These are phyloP conservation scores for Spiraea crenata DNA, from an alignment of 331 rosid genomes.

Conservation along the genomic window DNA sequence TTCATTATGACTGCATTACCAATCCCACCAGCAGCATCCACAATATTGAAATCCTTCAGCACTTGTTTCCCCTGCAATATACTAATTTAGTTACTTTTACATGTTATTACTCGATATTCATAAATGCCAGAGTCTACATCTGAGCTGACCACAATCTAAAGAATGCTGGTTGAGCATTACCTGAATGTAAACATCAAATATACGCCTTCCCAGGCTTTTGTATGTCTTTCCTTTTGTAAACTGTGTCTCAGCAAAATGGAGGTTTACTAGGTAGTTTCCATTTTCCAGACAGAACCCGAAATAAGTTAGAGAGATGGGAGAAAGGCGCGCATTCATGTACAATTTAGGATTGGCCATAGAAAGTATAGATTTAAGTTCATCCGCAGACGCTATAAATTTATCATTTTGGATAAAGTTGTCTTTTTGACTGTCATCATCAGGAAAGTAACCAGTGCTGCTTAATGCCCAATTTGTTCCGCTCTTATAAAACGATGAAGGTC, in stretches of 20 bases:
- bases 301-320: conserved; percentile 64
- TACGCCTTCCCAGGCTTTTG: conserved; percentile 28
- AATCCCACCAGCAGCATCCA: conserved; percentile 52
- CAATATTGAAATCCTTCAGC: conserved; percentile 62
- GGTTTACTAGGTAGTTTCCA: conserved; percentile 64
- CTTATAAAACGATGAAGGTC: conserved; percentile 30
- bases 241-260: conserved; percentile 68
- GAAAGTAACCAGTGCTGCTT: conserved; percentile 63
- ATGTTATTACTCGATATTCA: background rate
- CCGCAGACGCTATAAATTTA: no score
- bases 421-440: no score
- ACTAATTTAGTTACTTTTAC: conserved; percentile 10
- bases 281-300: conserved; percentile 58
- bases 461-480: conserved; percentile 51
- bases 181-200: conserved; percentile 18
- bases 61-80: conserved; percentile 51
- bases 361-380: no score
- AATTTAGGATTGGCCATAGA: conserved; percentile 37
- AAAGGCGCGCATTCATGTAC: conserved; percentile 60
- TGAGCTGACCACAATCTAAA: conserved; percentile 56
- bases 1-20: conserved; percentile 32
- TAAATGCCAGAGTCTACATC: background rate
- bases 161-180: conserved; percentile 52
- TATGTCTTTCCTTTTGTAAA: conserved; percentile 40
- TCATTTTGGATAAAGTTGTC: background rate